Evolutionary conservation across 176 grass and related monocot species (phyloP).

Genomic region (Avena atlantica): DNA sequence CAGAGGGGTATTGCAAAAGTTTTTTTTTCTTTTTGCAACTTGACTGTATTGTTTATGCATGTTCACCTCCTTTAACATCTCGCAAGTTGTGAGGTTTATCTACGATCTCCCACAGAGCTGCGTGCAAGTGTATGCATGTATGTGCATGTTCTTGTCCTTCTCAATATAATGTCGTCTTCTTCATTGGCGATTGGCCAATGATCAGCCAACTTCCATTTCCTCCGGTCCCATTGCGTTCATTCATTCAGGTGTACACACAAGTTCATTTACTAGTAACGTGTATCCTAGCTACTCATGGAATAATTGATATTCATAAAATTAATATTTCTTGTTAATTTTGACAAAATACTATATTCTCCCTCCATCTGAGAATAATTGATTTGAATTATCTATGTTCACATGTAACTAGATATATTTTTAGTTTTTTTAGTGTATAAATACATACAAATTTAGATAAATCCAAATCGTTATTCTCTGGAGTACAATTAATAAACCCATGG

Average conservation of each 20-base stretch:
- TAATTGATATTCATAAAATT: too few species aligned
- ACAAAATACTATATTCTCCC: too few species aligned
- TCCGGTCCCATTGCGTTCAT: background rate
- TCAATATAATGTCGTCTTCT: background rate
- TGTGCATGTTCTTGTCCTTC: slow-evolving; percentile 1
- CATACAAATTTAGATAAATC: too few species aligned
- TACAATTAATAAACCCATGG: too few species aligned
- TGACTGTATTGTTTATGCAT: background rate
- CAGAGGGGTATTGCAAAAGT: background rate
- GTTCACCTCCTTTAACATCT: background rate
- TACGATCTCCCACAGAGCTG: background rate
- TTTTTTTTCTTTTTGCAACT: background rate
- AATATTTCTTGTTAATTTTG: too few species aligned
- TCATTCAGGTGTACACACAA: background rate
- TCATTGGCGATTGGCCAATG: background rate
- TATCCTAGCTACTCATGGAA: too few species aligned
- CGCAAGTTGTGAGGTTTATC: slow-evolving; percentile 4
- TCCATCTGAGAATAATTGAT: too few species aligned
- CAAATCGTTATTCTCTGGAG: too few species aligned
- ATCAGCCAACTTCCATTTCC: background rate
- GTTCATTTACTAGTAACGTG: too few species aligned
- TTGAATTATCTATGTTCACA: too few species aligned
- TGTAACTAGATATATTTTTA: too few species aligned
- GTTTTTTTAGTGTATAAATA: too few species aligned
- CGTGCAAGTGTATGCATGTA: background rate